phyloP scores from a whole-genome alignment of 1,284 basidiomycete species.

The Xerocomus amazonicus region DNA sequence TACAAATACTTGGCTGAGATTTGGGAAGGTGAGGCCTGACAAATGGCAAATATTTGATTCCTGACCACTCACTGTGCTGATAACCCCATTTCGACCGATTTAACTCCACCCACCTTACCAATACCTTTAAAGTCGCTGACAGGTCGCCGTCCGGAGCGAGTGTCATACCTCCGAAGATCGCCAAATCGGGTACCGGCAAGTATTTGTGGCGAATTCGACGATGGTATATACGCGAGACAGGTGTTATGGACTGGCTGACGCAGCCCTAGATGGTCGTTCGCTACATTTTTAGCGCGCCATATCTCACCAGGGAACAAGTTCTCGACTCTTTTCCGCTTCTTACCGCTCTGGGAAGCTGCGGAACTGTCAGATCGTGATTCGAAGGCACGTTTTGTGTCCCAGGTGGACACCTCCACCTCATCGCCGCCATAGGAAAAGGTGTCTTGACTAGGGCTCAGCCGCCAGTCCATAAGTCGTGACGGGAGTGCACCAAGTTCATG shows the following conservation, averaged over 20 bases:
- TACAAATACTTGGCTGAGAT: conserved; percentile 68
- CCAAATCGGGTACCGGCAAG: conserved; percentile 77
- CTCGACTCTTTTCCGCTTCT: conserved; percentile 69
- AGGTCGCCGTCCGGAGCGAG: conserved; percentile 67
- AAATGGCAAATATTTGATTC: background rate
- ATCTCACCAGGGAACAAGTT: conserved; percentile 66
- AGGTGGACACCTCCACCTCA: conserved; percentile 84
- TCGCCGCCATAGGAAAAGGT: conserved; percentile 82
- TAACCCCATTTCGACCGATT: conserved; percentile 55
- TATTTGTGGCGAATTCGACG: conserved; percentile 47
- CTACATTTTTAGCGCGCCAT: conserved; percentile 81
- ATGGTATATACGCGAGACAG: conserved; percentile 54
- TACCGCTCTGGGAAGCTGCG: conserved; percentile 27
- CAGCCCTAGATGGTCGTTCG: conserved; percentile 74
- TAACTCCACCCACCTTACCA: conserved; percentile 66
- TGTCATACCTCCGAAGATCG: conserved; percentile 78
- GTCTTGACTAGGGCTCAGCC: conserved; percentile 48
- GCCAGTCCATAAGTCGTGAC: conserved; percentile 62
- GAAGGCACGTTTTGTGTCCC: conserved; percentile 75
- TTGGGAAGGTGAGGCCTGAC: background rate
- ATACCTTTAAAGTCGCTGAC: conserved; percentile 64
- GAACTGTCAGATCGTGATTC: conserved; percentile 16
- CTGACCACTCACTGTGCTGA: conserved; percentile 60
- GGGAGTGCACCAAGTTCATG: conserved; percentile 47
- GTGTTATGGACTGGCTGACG: conserved; percentile 82